phyloP scores from a whole-genome alignment of 257 asterid species.

The Fraxinus pennsylvanica region DNA sequence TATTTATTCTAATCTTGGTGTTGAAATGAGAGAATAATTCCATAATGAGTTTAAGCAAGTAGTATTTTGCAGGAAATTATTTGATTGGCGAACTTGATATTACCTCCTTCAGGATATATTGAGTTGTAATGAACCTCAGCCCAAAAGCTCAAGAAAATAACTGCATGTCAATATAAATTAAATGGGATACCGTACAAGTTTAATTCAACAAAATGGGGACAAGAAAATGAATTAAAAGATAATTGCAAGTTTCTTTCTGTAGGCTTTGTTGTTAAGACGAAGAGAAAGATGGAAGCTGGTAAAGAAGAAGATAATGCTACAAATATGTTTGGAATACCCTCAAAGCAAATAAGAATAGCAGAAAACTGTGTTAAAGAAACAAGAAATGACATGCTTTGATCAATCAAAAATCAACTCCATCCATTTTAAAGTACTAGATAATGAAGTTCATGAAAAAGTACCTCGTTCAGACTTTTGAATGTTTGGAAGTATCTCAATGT shows the following conservation, averaged over 20 bases:
- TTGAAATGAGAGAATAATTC: not conserved
- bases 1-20: not conserved
- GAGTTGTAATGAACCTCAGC: slow-evolving; percentile 99
- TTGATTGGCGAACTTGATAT: slow-evolving; percentile 7
- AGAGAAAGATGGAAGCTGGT: not conserved
- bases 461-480: slow-evolving; percentile 91
- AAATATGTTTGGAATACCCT: not conserved
- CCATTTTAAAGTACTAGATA: not conserved
- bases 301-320: not conserved
- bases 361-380: not conserved
- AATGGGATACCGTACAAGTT: slow-evolving; percentile 5
- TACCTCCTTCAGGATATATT: slow-evolving; percentile 93
- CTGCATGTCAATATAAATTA: slow-evolving; percentile 41
- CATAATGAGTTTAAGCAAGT: not conserved
- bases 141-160: slow-evolving; percentile 94
- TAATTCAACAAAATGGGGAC: not conserved
- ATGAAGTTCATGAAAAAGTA: slow-evolving; percentile 26
- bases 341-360: not conserved
- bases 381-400: slow-evolving; percentile 1
- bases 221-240: not conserved
- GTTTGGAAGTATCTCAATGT: slow-evolving; percentile 89
- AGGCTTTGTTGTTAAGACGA: not conserved
- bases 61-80: not conserved
- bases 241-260: not conserved
- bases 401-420: not conserved